Conservation (phyloP, 2,329 filamentous ascomycete genomes). For the Amesomyces nigricolor region DNA sequence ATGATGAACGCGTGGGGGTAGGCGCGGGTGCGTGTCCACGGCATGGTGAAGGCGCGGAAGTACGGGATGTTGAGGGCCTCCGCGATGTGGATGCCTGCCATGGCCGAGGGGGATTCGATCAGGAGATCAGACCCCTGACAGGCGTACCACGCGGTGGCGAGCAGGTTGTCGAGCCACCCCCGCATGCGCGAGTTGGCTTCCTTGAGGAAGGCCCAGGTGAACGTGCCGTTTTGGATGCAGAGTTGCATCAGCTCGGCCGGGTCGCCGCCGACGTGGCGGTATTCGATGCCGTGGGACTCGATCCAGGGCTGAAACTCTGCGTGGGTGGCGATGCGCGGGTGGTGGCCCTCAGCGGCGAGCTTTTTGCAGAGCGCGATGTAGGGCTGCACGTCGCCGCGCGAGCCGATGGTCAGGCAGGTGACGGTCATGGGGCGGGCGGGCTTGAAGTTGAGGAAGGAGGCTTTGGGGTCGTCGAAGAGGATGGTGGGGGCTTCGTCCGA, state of each 20-base stretch:
- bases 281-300: conserved; percentile 88
- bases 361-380: conserved; percentile 96
- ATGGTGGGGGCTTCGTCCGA: conserved; percentile 62
- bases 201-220: conserved; percentile 82
- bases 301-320: conserved; percentile 86
- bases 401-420: conserved; percentile 93
- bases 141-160: conserved; percentile 73
- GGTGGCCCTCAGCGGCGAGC: conserved; percentile 80
- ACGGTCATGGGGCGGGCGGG: conserved; percentile 72
- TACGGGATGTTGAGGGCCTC: conserved; percentile 91
- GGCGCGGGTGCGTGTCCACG: conserved; percentile 90
- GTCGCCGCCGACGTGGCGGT: conserved; percentile 81
- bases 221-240: conserved; percentile 96
- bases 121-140: conserved; percentile 84
- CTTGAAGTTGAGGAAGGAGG: conserved; percentile 88
- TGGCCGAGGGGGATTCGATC: conserved; percentile 92
- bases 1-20: conserved; percentile 97
- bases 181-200: conserved; percentile 86
- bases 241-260: conserved; percentile 92
- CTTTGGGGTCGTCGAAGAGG: conserved; percentile 81
- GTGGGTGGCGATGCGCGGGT: conserved; percentile 83
- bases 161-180: conserved; percentile 87
- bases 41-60: conserved; percentile 97
- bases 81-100: conserved; percentile 96
- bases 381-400: conserved; percentile 90